Percentiles rank a stretch among this genome's conserved stretches.
phyloP scores from a whole-genome alignment of 2,329 filamentous ascomycete genomes.

The Botrytis porri region DNA sequence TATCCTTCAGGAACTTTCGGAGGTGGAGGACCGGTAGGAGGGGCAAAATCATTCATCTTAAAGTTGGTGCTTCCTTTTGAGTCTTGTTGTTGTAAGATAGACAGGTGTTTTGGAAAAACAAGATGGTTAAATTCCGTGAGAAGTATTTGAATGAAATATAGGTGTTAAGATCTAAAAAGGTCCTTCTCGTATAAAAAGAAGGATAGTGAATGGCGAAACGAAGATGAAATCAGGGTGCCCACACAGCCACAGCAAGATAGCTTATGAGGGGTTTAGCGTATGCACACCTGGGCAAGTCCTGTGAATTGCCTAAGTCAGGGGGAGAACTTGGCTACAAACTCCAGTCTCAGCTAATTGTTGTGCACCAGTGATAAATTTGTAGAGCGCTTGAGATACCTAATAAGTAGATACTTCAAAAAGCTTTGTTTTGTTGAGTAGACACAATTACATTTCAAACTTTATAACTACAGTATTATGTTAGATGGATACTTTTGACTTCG shows the following conservation, averaged over 20 bases:
- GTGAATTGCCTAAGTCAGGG: neutral
- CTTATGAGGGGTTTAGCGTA: slow-evolving; percentile 14
- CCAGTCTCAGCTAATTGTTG: neutral
- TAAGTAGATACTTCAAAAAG: neutral
- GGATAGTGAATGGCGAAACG: neutral
- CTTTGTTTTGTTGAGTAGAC: neutral
- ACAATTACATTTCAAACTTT: neutral
- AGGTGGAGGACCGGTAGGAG: slow-evolving; percentile 46
- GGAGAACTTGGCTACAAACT: neutral
- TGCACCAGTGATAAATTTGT: neutral
- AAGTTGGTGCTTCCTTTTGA: neutral
- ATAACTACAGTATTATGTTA: neutral
- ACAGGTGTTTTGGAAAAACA: neutral
- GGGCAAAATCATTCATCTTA: slow-evolving; percentile 36
- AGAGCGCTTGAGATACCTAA: neutral
- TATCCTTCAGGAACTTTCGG: slow-evolving; percentile 68
- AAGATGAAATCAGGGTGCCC: neutral
- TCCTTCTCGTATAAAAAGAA: neutral
- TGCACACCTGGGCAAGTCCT: neutral
- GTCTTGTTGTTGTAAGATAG: neutral
- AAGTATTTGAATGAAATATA: neutral
- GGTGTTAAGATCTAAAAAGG: neutral
- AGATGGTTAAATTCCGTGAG: neutral
- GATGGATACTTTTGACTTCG: neutral
- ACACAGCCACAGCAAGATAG: slow-evolving; percentile 19